A percentile compares a stretch with the other conserved stretches of the same genome.
phyloP scores from a whole-genome alignment of 352 stramenopile genomes.

The Globisporangium rhizosaccharum region DNA sequence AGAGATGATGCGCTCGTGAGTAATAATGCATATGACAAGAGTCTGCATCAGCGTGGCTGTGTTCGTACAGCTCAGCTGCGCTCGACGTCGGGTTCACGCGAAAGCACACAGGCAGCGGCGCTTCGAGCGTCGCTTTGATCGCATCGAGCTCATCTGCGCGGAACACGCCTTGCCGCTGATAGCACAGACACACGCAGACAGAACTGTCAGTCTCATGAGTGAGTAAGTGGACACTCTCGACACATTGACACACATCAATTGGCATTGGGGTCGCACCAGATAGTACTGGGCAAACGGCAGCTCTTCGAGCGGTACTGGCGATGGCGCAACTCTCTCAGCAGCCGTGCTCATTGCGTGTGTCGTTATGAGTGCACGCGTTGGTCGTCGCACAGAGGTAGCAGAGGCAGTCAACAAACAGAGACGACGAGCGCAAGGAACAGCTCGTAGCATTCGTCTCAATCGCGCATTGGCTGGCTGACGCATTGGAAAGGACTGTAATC shows the following conservation, averaged over 20 bases:
- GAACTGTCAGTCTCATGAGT: neutral
- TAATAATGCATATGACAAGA: neutral
- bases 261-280: slow-evolving; percentile 24
- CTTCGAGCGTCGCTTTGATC: slow-evolving; percentile 44
- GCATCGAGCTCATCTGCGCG: slow-evolving; percentile 25
- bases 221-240: neutral
- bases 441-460: no score
- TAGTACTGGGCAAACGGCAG: slow-evolving; percentile 63
- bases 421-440: neutral
- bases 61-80: slow-evolving; percentile 19
- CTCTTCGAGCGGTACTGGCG: slow-evolving; percentile 5
- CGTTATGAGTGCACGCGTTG: no score
- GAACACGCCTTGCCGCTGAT: slow-evolving; percentile 61
- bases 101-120: slow-evolving; percentile 65
- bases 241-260: neutral
- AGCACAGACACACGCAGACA: neutral
- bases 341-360: neutral
- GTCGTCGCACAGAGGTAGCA: no score
- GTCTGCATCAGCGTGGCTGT: no score
- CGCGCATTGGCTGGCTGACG: no score
- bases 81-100: slow-evolving; percentile 48
- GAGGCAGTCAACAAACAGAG: neutral
- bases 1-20: neutral
- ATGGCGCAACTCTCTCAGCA: neutral
- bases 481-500: no score